Percentiles rank a stretch among this genome's conserved stretches.
Evolutionary conservation across 805 yeast species (phyloP).

Genomic region (Ogataea nonfermentans): DNA sequence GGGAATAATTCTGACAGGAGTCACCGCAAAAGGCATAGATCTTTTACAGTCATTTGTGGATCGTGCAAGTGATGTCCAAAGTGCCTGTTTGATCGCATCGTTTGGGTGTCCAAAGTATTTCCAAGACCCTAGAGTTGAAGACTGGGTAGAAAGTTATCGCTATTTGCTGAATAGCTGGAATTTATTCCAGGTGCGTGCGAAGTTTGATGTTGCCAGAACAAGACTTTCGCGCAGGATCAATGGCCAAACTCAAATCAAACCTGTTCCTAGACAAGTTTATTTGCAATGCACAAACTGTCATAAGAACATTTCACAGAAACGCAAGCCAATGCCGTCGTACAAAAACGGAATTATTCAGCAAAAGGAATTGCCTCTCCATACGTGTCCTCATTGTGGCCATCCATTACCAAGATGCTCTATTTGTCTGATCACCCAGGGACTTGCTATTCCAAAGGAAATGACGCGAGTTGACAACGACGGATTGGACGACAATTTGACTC

Average conservation of each 20-base stretch:
- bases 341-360: background rate
- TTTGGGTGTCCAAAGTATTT: slow-evolving; percentile 86
- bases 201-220: slow-evolving; percentile 77
- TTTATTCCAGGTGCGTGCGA: slow-evolving; percentile 73
- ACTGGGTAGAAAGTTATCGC: slow-evolving; percentile 76
- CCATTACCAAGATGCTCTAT: slow-evolving; percentile 90
- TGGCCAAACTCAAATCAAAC: slow-evolving; percentile 47
- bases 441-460: slow-evolving; percentile 48
- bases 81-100: slow-evolving; percentile 78
- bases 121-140: slow-evolving; percentile 64
- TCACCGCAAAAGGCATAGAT: slow-evolving; percentile 80
- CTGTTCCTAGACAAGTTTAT: slow-evolving; percentile 70
- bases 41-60: slow-evolving; percentile 84
- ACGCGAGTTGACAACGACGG: slow-evolving; percentile 27
- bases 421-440: slow-evolving; percentile 78
- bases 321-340: slow-evolving; percentile 4
- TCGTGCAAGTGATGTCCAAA: slow-evolving; percentile 86
- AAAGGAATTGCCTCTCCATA: slow-evolving; percentile 14
- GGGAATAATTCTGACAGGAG: slow-evolving; percentile 88
- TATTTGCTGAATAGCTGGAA: slow-evolving; percentile 75
- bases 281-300: slow-evolving; percentile 83
- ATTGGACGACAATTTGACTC: slow-evolving; percentile 18
- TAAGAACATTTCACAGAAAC: slow-evolving; percentile 54
- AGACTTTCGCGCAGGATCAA: slow-evolving; percentile 53
- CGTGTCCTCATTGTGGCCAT: slow-evolving; percentile 84